Evolutionary conservation across 1,284 basidiomycete species (phyloP), one percentile per base, ranked within the genome.

Genomic region (Ustilago vetiveriae): DNA sequence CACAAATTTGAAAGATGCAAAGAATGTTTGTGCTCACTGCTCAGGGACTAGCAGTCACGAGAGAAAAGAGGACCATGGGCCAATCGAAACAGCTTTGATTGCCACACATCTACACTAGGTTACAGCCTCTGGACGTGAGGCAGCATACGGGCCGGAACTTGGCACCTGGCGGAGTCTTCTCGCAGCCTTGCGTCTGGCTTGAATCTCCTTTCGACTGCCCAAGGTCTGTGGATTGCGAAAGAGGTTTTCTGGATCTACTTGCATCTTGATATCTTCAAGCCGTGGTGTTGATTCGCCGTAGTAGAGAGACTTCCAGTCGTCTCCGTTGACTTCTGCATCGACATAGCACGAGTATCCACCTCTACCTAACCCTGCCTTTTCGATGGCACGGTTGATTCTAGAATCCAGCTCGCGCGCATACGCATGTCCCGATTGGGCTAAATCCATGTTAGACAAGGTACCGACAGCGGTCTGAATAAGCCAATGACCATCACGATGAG

Each of bases 401-500:
- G 52, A 42, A 26, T 78, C 69, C n/a, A 76, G 43, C 40, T 53
- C 37, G 21, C 49, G 41, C 6, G 51, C 59, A 23, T 58, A 69
- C 4, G 33, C 41, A 7, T 55, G 59, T 2, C 46, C 66, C 2
- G 59, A 59, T 21, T 36, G 66, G 3, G 66, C 45, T 3, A 79
- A 41, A 29, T 49, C 26, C 42, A 49, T 38, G 23, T 26, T 9
- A 8, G 46, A 43, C 24, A 26, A 16, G 7, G 74, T 73, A 10
- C 74, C 74, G 17, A 71, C 72, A 3, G 74, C 46, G 9, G 52
- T 41, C 50, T 79, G 77, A 19, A 79, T 68, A 23, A 79, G 74
- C 77, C 77, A 79, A 6, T 72, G 48, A 36, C 66, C 69, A 41
- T 79, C 77, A 32, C 76, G 69, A 33, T 70, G 50, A 10, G 70